These are phyloP conservation scores for Flaveria sonorensis DNA, from an alignment of 129 eudicot genomes.

Conservation along the genomic window DNA sequence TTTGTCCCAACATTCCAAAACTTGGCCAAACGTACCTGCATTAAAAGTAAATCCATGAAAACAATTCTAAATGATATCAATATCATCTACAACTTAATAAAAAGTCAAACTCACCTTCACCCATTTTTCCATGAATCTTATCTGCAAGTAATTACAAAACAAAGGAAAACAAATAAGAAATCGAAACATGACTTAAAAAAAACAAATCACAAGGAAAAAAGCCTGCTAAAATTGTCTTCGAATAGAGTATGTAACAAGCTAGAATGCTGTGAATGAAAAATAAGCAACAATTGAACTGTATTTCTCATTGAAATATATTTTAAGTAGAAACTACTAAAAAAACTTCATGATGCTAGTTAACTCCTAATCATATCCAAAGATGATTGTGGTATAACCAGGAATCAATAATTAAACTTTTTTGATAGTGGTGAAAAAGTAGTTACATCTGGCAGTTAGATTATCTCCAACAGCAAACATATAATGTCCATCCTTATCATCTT, in stretches of 20 bases:
- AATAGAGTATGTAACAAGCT: neutral
- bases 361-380: neutral
- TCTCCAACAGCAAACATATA: slow-evolving; percentile 86
- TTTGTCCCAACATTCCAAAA: slow-evolving; percentile 86
- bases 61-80: neutral
- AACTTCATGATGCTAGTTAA: neutral
- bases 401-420: slow-evolving; percentile 34
- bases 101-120: slow-evolving; percentile 55
- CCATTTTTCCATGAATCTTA: slow-evolving; percentile 88
- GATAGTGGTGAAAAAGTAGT: slow-evolving; percentile 55
- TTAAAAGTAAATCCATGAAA: neutral
- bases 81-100: neutral
- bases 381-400: slow-evolving; percentile 28
- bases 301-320: neutral
- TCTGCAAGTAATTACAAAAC: slow-evolving; percentile 44
- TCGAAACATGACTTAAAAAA: neutral
- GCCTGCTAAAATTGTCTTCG: neutral
- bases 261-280: neutral
- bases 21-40: slow-evolving; percentile 88
- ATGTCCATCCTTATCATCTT: slow-evolving; percentile 94
- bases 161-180: slow-evolving; percentile 8
- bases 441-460: slow-evolving; percentile 93
- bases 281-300: neutral
- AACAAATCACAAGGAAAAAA: neutral
- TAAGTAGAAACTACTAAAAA: neutral